Evolutionary conservation across 2,329 filamentous ascomycete species (phyloP).

Genomic region (Cladobotryum protrusum): DNA sequence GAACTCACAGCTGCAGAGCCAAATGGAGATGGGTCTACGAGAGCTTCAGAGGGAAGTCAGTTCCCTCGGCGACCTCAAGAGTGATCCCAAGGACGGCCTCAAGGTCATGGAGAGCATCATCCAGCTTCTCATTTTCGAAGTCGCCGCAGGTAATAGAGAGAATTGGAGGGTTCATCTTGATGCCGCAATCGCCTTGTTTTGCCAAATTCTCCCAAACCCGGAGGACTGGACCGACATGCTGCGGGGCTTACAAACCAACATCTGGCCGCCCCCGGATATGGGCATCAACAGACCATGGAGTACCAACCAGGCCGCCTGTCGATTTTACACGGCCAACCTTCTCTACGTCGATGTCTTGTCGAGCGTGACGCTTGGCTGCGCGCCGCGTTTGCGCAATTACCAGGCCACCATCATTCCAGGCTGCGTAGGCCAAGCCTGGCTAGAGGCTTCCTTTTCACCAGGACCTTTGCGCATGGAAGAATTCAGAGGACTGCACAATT

Average conservation of each 20-base stretch:
- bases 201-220: conserved; percentile 35
- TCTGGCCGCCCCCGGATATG: conserved; percentile 30
- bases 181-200: conserved; percentile 44
- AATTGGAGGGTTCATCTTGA: conserved; percentile 47
- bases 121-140: conserved; percentile 49
- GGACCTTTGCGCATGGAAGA: conserved; percentile 40
- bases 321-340: conserved; percentile 42
- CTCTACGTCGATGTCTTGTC: conserved; percentile 46
- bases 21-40: conserved; percentile 38
- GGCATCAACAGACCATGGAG: conserved; percentile 33
- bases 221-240: conserved; percentile 33
- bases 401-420: conserved; percentile 34
- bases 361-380: conserved; percentile 37
- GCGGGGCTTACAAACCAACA: conserved; percentile 22
- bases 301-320: conserved; percentile 40
- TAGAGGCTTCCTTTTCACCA: conserved; percentile 16
- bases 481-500: conserved; percentile 51
- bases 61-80: conserved; percentile 26
- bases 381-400: conserved; percentile 37
- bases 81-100: conserved; percentile 22
- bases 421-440: conserved; percentile 16
- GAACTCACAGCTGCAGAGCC: conserved; percentile 35
- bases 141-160: conserved; percentile 37
- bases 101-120: conserved; percentile 44
- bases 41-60: conserved; percentile 39